Conservation (phyloP, 1,284 basidiomycete genomes). For the Irpex sp. region DNA sequence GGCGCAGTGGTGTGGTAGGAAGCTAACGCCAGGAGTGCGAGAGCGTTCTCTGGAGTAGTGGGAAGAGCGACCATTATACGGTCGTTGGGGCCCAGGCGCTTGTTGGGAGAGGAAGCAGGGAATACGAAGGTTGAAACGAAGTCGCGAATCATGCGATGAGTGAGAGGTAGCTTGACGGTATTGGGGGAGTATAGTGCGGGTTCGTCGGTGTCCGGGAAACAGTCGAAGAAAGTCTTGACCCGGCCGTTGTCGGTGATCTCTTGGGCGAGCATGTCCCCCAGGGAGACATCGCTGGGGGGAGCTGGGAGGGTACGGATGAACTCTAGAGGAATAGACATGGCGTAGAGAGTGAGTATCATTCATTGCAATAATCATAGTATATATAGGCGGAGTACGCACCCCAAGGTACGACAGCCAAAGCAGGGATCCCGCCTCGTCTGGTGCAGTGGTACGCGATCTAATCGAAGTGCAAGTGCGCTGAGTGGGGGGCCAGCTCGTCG, state of each 20-base stretch:
- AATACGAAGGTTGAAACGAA: slow-evolving; percentile 36
- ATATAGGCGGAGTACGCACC: too few relatives aligned
- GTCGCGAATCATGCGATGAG: slow-evolving; percentile 30
- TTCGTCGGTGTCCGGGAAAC: slow-evolving; percentile 18
- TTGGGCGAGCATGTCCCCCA: slow-evolving; percentile 34
- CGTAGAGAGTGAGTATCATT: background rate
- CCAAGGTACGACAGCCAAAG: too few relatives aligned
- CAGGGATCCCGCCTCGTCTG: too few relatives aligned
- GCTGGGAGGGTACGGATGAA: slow-evolving; percentile 25
- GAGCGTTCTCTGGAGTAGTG: slow-evolving; percentile 42
- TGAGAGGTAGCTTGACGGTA: slow-evolving; percentile 27
- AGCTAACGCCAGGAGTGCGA: slow-evolving; percentile 38
- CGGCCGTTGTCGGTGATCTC: slow-evolving; percentile 25
- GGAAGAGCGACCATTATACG: slow-evolving; percentile 41
- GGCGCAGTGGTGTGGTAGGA: slow-evolving; percentile 42
- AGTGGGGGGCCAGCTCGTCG: too few relatives aligned
- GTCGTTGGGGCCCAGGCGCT: slow-evolving; percentile 35
- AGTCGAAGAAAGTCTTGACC: slow-evolving; percentile 35
- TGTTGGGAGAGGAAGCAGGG: slow-evolving; percentile 28
- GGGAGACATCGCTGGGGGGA: slow-evolving; percentile 24
- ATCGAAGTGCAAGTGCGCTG: too few relatives aligned
- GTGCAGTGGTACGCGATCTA: too few relatives aligned
- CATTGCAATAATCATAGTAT: background rate
- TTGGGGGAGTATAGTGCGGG: slow-evolving; percentile 11
- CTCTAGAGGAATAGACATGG: slow-evolving; percentile 33